Conservation (phyloP, 73 alveolate genomes). For the Paraurostyla sp. region DNA sequence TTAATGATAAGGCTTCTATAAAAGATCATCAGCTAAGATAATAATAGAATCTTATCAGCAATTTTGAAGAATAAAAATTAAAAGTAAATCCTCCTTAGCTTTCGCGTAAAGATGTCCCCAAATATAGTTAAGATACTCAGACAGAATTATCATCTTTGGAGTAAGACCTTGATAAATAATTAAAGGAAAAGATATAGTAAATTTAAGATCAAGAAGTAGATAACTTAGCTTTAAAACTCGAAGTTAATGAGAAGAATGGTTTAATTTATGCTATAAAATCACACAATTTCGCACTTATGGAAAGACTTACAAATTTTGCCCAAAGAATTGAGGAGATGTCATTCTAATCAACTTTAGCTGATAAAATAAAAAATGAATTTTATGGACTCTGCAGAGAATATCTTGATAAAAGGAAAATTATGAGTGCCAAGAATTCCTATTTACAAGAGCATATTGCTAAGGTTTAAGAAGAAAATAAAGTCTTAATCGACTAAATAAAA, state of each 20-base stretch:
- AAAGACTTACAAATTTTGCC: neutral
- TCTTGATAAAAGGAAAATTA: neutral
- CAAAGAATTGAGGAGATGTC: constrained; percentile 12
- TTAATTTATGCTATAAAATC: neutral
- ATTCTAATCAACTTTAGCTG: neutral
- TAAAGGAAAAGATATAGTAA: neutral
- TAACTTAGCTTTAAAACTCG: neutral
- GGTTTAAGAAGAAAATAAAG: neutral
- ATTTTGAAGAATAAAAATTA: neutral
- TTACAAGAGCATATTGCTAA: neutral
- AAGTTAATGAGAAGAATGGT: constrained; percentile 1
- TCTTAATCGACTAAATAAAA: neutral
- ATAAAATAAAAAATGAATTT: constrained; percentile 12
- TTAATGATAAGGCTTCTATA: too few relatives aligned
- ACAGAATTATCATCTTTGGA: neutral
- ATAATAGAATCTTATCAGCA: neutral
- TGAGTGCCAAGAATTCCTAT: neutral
- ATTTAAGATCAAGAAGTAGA: neutral
- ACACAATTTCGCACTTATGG: constrained; percentile 38
- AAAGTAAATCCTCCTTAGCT: too few relatives aligned
- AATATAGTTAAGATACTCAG: neutral
- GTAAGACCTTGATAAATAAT: neutral
- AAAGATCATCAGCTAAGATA: too few relatives aligned
- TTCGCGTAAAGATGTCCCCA: neutral
- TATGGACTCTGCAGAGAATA: constrained; percentile 16